Base-by-base conservation (phyloP, 768 basidiomycete species). In the Termitomyces bulborhizus region DNA sequence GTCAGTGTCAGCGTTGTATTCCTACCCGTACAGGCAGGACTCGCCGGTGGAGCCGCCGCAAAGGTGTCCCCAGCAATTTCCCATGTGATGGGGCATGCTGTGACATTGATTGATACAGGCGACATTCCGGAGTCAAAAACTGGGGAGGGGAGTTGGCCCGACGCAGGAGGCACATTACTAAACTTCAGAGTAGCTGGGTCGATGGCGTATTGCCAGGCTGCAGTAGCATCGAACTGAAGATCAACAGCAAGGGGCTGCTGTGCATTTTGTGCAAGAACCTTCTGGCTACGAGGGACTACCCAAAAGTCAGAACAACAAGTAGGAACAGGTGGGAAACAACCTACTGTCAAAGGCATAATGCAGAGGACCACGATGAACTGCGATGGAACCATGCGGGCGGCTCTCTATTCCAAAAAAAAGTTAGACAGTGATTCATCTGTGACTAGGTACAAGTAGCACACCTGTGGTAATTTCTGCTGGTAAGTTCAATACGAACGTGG, bases 341-440 rank as follows among this genome's bases (percentile, higher is more conserved):
- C 56, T 54, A 75, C 75, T 82, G 64, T 82, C 80, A 57, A 76
- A 77, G 4, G 81, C 80, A 61, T 81, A 82, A 64, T 82, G 72
- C 42, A 82, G 62, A 9, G 80, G 77, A 15, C 80, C 81, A 7
- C 80, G 76, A 45, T 82, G 79, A 15, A 83, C 70, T 8, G 80
- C 80, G 47, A 81, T 69, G 7, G 78, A 79, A 7, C 75, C 73
- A 58, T 81, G 74, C 16, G 79, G 78, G 18, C 81, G 72, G 29
- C 61, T 70, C 63, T 83, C 80, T 81, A 58, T 36, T 45, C 21
- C 15, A 1, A 4, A 15, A 18, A 6, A 40, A 18, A 15, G 3
- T 40, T 24, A 29, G 29, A 5, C 2, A 18, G 13, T 32, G n/a
- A n/a, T 34, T 32, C 18, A 6, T 6, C 6, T 34, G 13, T 21